Evolutionary conservation across 768 basidiomycete species (phyloP).

Genomic region (Mycena rosella): DNA sequence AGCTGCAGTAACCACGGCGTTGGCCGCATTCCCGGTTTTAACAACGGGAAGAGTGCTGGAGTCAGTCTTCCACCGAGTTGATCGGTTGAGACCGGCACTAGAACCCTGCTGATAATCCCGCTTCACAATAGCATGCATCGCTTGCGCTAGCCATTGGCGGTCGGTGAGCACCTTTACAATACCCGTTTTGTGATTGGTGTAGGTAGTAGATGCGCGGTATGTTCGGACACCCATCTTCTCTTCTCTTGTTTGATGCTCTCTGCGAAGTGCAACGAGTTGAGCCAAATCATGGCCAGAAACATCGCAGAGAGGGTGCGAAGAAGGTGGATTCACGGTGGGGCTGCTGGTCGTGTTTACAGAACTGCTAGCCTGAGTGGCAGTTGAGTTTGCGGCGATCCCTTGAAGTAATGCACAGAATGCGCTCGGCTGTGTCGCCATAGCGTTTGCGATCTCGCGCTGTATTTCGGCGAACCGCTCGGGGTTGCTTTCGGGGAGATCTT

Average conservation of each 20-base stretch:
- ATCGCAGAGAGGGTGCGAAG: neutral
- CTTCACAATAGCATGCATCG: neutral
- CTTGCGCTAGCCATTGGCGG: constrained; percentile 1
- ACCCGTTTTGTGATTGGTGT: constrained; percentile 6
- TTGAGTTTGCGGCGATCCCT: neutral
- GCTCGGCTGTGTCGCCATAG: neutral
- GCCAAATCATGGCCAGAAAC: neutral
- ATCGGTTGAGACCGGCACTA: too few relatives aligned
- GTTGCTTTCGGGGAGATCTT: constrained; percentile 7
- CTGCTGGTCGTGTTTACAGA: neutral
- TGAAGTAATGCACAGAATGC: constrained; percentile 4
- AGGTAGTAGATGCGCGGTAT: neutral
- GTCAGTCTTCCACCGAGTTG: too few relatives aligned
- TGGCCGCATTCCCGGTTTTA: too few relatives aligned
- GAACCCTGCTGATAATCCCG: too few relatives aligned
- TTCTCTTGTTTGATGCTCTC: constrained; percentile 10
- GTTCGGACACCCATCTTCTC: constrained; percentile 16
- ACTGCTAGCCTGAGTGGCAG: neutral
- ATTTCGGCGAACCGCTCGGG: constrained; percentile 9
- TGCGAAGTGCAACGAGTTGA: neutral
- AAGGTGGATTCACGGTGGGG: neutral
- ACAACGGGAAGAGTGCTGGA: too few relatives aligned
- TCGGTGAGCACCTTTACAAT: neutral
- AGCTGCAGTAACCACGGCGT: too few relatives aligned
- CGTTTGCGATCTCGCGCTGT: constrained; percentile 3